Percentiles rank a stretch among this genome's conserved stretches.
Conservation (phyloP, 345 rosid genomes). For the Erysimum cheiranthoides region DNA sequence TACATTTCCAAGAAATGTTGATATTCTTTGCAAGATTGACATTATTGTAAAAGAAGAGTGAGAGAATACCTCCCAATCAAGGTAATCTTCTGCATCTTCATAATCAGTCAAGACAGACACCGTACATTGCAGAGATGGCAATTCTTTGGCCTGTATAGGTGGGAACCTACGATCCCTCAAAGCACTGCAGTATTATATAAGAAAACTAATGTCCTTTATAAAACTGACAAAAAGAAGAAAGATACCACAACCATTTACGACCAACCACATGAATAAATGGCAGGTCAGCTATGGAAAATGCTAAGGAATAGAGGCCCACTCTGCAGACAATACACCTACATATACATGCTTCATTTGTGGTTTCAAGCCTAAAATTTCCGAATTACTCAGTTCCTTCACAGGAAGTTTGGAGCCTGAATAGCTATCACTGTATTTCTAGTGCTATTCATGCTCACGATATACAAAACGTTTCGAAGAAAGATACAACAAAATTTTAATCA, state of each 20-base stretch:
- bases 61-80: slow-evolving; percentile 91
- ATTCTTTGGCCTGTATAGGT: slow-evolving; percentile 89
- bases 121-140: slow-evolving; percentile 90
- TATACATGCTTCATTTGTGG: neutral
- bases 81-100: slow-evolving; percentile 78
- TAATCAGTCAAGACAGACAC: slow-evolving; percentile 86
- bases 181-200: slow-evolving; percentile 63
- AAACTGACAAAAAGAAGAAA: neutral
- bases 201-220: neutral
- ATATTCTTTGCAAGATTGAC: neutral
- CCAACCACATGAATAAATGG: slow-evolving; percentile 1
- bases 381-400: neutral
- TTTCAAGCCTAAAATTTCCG: neutral
- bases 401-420: neutral
- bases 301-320: neutral
- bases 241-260: neutral
- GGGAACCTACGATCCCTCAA: slow-evolving; percentile 96
- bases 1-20: neutral
- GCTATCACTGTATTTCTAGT: neutral
- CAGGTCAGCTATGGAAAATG: slow-evolving; percentile 5
- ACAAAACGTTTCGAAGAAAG: neutral
- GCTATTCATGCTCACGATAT: neutral
- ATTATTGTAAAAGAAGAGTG: slow-evolving; percentile 18
- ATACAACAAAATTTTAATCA: neutral
- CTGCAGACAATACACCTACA: neutral